A percentile compares a stretch with the other conserved stretches of the same genome.
phyloP scores from a whole-genome alignment of 768 basidiomycete genomes.

The Amanita exitialis region DNA sequence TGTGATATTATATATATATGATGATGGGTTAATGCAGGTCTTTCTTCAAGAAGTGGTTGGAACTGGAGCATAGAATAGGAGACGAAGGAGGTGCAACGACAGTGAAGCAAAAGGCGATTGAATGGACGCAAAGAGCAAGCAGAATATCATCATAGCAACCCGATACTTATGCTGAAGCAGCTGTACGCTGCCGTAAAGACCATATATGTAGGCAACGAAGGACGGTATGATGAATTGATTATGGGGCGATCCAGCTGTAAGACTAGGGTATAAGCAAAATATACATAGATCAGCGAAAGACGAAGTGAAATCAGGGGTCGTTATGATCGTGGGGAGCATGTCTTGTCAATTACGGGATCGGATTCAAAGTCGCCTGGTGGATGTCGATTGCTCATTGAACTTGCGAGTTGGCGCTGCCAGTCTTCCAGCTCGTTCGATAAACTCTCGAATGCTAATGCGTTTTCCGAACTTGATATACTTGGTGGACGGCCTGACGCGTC shows the following conservation, averaged over 20 bases:
- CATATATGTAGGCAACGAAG: constrained; percentile 21
- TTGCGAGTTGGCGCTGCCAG: constrained; percentile 80
- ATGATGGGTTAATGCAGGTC: constrained; percentile 34
- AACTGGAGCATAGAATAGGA: constrained; percentile 76
- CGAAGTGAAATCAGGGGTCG: constrained; percentile 13
- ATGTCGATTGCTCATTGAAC: constrained; percentile 65
- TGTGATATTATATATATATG: constrained; percentile 8
- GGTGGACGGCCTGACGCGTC: constrained; percentile 44
- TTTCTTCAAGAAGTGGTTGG: constrained; percentile 98
- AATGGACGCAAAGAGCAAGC: constrained; percentile 71
- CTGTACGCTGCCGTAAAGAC: constrained; percentile 20
- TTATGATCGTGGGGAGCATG: constrained; percentile 48
- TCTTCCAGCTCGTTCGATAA: constrained; percentile 76
- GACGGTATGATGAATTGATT: constrained; percentile 21
- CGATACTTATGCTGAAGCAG: constrained; percentile 15
- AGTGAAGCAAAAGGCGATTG: constrained; percentile 85
- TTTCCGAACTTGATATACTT: constrained; percentile 79
- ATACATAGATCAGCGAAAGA: constrained; percentile 20
- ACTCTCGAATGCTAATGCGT: constrained; percentile 65
- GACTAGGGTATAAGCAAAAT: constrained; percentile 18
- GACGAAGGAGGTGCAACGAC: constrained; percentile 71
- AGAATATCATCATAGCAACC: constrained; percentile 28
- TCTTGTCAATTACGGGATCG: constrained; percentile 44
- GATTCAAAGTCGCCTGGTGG: constrained; percentile 67
- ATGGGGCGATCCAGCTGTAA: constrained; percentile 26